Evolutionary conservation across 352 stramenopile genomes (phyloP), one percentile per base, ranked within the genome.

Genomic region (Globisporangium nunn): DNA sequence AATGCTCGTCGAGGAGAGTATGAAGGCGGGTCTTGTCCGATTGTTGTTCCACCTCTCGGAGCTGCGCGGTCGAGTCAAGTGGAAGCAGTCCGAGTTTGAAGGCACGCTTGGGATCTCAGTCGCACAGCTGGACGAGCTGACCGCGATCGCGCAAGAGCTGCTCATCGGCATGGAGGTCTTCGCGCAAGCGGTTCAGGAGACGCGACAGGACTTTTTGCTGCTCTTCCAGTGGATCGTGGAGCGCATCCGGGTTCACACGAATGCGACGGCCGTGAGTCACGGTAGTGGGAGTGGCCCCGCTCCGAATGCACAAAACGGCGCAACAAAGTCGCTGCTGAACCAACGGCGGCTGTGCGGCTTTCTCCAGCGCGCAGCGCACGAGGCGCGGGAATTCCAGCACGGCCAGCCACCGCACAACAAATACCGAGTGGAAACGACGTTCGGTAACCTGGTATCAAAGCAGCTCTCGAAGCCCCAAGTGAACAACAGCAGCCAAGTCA

Each of bases 141-240:
- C 83, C 3, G 39, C 62, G 5, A 54, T 54, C 23, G 58, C 58
- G 1, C 63, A 81, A 43, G 59, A 75, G 35, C n/a, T 75, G 31
- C 47, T 88, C 10, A 50, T 81, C 15, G 67, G 66, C 40, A 58
- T 78, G 59, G 79, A 91, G 41, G 33, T 51, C 10, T 66, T 89
- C 11, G 63, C 62, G 1, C 61, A 76, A 23, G 56, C 64, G 3
- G 31, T 89, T 10, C 58, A 87, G 15, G 75, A 87, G 55, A 87
- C 77, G 48, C 61, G 61, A 3, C 70, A 84, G 54, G 78, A 91
- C 57, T 87, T 88, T 56, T 54, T 61, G 11, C 47, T 88, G 14
- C 63, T 91, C 18, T 83, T 91, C 28, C 52, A 76, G 33, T 91
- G 81, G 81, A 52, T 91, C 4, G 50, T 81, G 2, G 69, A 86